Evolutionary conservation across 2,329 filamentous ascomycete species (phyloP).

Genomic region (Huntiella moniliformis): DNA sequence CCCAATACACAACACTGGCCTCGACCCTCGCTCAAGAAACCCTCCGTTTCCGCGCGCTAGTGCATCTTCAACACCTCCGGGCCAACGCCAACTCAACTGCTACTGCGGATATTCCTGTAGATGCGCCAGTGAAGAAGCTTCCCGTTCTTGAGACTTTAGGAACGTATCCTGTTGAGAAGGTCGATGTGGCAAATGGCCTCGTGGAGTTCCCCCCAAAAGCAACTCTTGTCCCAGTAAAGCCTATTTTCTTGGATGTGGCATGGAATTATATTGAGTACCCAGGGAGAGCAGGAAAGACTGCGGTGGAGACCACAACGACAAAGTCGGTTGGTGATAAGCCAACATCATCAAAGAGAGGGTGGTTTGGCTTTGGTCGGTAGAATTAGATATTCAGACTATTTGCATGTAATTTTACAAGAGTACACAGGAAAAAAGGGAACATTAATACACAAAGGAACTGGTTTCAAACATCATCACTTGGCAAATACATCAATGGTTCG

Average conservation of each 20-base stretch:
- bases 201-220: slow-evolving; percentile 70
- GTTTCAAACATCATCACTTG: too few relatives aligned
- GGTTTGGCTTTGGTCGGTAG: slow-evolving; percentile 54
- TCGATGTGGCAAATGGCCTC: slow-evolving; percentile 54
- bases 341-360: slow-evolving; percentile 46
- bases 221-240: slow-evolving; percentile 74
- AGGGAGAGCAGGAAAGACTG: slow-evolving; percentile 25
- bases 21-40: slow-evolving; percentile 50
- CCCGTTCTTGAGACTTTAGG: slow-evolving; percentile 59
- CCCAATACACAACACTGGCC: slow-evolving; percentile 39
- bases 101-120: slow-evolving; percentile 16
- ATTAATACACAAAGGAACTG: background rate
- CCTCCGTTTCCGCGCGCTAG: slow-evolving; percentile 66
- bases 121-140: slow-evolving; percentile 12
- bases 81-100: slow-evolving; percentile 27
- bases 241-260: slow-evolving; percentile 85
- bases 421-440: too few relatives aligned
- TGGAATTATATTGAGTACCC: slow-evolving; percentile 97
- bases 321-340: slow-evolving; percentile 18
- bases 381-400: background rate
- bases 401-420: background rate
- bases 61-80: slow-evolving; percentile 55
- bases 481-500: too few relatives aligned
- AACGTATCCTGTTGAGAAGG: slow-evolving; percentile 47
- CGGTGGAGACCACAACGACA: slow-evolving; percentile 13